Base-by-base conservation (phyloP, 2,329 filamentous ascomycete genomes). In the Aureobasidium sp. region DNA sequence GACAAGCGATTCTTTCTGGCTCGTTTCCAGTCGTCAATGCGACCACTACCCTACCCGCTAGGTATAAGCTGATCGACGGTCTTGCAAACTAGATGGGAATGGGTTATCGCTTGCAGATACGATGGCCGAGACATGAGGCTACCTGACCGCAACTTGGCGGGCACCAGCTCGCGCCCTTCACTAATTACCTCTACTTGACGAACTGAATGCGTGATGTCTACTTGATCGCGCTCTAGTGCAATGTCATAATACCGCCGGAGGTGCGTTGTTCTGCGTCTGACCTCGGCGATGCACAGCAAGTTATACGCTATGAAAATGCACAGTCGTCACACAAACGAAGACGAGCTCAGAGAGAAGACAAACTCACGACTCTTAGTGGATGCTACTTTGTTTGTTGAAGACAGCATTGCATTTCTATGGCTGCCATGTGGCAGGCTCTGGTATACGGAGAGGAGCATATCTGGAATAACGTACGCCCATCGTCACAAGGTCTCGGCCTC, bases 401-500 rank as follows among this genome's bases (percentile, higher is more conserved):
- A 4, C 5, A 4, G n/a, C 17, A 40, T n/a, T 40, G 39, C 39
- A 40, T 40, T 40, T 7, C 5, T 17, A 39, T 5, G 17, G 37
- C 14, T 39, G 14, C 14, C 15, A 40, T 40, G 17, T 8, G 39
- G 8, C 39, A 19, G 15, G 15, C 39, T 19, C 17, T 40, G 8
- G 7, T 8, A 40, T n/a, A n/a, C 39, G 8, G 39, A 19, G 3
- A 40, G 6, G 17, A 17, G 1, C 12, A 33, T n/a, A n/a, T n/a
- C n/a, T n/a, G n/a, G n/a, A n/a, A n/a, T n/a, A n/a, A n/a, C n/a
- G n/a, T n/a, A n/a, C n/a, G 3, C 11, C 31, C 8, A 33, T 8
- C 9, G 3, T 33, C 31, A 33, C 31, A 33, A 33, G 11, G 2
- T n/a, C 19, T 40, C 40, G 4, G 1, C n/a, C 67, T 79, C 76